Conservation (phyloP, 371 early-diverging fungal genomes). For the Lichtheimia ramosa region DNA sequence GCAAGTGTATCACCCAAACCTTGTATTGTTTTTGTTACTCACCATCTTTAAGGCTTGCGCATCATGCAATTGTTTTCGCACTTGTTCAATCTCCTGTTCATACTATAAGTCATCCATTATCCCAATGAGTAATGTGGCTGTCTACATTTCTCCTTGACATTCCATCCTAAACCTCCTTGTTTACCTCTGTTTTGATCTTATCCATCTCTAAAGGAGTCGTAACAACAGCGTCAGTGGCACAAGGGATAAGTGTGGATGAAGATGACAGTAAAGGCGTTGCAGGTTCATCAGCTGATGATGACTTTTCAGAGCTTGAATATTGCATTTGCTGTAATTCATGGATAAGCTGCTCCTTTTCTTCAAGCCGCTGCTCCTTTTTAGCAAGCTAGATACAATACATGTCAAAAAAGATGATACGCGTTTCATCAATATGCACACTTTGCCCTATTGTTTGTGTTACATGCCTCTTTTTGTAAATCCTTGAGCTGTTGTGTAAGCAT, state of each 20-base stretch:
- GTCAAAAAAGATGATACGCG: too few species aligned
- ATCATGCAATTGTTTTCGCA: background rate
- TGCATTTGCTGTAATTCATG: slow-evolving; percentile 22
- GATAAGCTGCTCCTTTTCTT: slow-evolving; percentile 29
- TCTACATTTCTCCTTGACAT: background rate
- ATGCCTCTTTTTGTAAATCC: slow-evolving; percentile 29
- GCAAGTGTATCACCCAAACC: too few species aligned
- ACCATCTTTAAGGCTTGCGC: slow-evolving; percentile 1
- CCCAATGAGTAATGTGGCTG: background rate
- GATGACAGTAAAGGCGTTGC: slow-evolving; percentile 20
- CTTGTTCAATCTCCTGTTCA: slow-evolving; percentile 7
- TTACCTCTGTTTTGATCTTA: slow-evolving; percentile 5
- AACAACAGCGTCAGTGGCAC: slow-evolving; percentile 4
- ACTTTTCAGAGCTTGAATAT: slow-evolving; percentile 4
- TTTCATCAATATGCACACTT: background rate
- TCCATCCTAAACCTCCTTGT: background rate
- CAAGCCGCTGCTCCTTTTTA: slow-evolving; percentile 15
- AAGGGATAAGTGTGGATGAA: slow-evolving; percentile 20
- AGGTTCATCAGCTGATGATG: slow-evolving; percentile 3
- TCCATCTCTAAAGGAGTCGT: background rate
- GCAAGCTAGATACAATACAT: slow-evolving; percentile 14
- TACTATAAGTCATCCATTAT: slow-evolving; percentile 1
- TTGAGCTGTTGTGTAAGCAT: slow-evolving; percentile 15
- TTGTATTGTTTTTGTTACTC: background rate
- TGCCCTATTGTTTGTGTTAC: background rate